phyloP scores from a whole-genome alignment of 495 filamentous ascomycete species.

The Aspergillus egyptiacus region DNA sequence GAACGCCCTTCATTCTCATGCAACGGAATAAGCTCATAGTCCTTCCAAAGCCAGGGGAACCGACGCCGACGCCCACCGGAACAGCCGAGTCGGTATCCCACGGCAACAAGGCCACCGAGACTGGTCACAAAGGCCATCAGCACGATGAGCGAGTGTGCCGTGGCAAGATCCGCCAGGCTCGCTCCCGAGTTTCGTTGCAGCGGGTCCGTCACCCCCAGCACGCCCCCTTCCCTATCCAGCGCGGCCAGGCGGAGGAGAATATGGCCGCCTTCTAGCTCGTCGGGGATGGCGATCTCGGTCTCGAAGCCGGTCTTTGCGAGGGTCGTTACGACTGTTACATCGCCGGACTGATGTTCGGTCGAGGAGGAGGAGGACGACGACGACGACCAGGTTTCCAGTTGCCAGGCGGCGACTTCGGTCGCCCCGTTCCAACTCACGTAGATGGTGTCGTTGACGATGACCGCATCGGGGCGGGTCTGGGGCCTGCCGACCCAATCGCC shows the following conservation, averaged over 20 bases:
- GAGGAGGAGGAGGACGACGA: slow-evolving; percentile 4
- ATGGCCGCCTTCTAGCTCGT: slow-evolving; percentile 3
- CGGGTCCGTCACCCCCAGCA: slow-evolving; percentile 18
- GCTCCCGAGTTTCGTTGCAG: slow-evolving; percentile 10
- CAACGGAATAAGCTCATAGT: slow-evolving; percentile 18
- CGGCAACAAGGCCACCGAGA: slow-evolving; percentile 10
- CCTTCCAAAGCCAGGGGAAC: slow-evolving; percentile 4
- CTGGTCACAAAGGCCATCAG: slow-evolving; percentile 10
- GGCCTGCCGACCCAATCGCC: slow-evolving; percentile 33
- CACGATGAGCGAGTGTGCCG: slow-evolving; percentile 10
- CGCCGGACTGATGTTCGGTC: slow-evolving; percentile 1
- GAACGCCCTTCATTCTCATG: background rate
- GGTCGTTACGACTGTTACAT: slow-evolving; percentile 4
- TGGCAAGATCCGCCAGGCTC: background rate
- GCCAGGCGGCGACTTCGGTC: slow-evolving; percentile 37
- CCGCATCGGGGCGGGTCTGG: slow-evolving; percentile 24
- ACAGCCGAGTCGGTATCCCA: slow-evolving; percentile 9
- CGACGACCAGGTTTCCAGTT: slow-evolving; percentile 26
- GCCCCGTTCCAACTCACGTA: slow-evolving; percentile 46
- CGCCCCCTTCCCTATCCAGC: slow-evolving; percentile 18
- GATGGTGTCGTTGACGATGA: slow-evolving; percentile 20
- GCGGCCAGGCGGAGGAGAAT: slow-evolving; percentile 23
- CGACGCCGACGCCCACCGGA: slow-evolving; percentile 2
- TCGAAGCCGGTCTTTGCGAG: slow-evolving; percentile 22
- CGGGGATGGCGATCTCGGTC: slow-evolving; percentile 19